A percentile compares a stretch with the other conserved stretches of the same genome.
These are phyloP conservation scores for Halteria grandinella DNA, from an alignment of 73 alveolate genomes.

Conservation along the genomic window DNA sequence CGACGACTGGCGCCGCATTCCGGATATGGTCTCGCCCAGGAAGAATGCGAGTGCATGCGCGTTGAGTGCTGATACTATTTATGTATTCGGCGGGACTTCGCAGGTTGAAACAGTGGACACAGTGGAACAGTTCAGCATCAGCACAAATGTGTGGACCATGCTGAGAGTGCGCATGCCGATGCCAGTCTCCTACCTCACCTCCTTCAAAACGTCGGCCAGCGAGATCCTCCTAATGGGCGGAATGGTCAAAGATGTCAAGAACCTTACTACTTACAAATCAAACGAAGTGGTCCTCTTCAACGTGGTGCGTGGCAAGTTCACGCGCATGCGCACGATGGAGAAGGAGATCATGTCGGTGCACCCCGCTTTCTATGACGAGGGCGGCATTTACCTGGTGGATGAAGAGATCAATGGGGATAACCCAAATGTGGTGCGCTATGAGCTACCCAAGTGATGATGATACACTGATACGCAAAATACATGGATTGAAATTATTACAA, in stretches of 20 bases:
- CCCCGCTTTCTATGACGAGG: slow-evolving; percentile 66
- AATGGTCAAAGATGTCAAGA: slow-evolving; percentile 47
- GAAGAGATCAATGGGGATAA: slow-evolving; percentile 61
- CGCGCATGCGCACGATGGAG: slow-evolving; percentile 30
- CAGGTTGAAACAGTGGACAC: slow-evolving; percentile 34
- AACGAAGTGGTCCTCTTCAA: slow-evolving; percentile 63
- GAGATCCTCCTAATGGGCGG: slow-evolving; percentile 68
- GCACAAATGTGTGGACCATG: slow-evolving; percentile 66
- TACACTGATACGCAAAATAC: neutral
- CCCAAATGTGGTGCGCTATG: slow-evolving; percentile 51
- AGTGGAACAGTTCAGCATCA: slow-evolving; percentile 60
- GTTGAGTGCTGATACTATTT: slow-evolving; percentile 65
- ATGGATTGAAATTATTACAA: neutral
- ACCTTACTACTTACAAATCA: slow-evolving; percentile 56
- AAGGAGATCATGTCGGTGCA: slow-evolving; percentile 55
- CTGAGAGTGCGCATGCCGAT: slow-evolving; percentile 61
- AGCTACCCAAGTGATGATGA: neutral
- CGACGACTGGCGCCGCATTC: slow-evolving; percentile 54
- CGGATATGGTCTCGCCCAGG: slow-evolving; percentile 57
- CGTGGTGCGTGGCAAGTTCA: slow-evolving; percentile 49
- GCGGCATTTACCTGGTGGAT: slow-evolving; percentile 45
- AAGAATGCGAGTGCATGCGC: slow-evolving; percentile 62
- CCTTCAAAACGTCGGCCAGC: slow-evolving; percentile 53
- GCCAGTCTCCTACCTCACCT: slow-evolving; percentile 48
- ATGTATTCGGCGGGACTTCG: slow-evolving; percentile 71